phyloP scores from a whole-genome alignment of 169 alveolate species.

The Eimeria sp. region DNA sequence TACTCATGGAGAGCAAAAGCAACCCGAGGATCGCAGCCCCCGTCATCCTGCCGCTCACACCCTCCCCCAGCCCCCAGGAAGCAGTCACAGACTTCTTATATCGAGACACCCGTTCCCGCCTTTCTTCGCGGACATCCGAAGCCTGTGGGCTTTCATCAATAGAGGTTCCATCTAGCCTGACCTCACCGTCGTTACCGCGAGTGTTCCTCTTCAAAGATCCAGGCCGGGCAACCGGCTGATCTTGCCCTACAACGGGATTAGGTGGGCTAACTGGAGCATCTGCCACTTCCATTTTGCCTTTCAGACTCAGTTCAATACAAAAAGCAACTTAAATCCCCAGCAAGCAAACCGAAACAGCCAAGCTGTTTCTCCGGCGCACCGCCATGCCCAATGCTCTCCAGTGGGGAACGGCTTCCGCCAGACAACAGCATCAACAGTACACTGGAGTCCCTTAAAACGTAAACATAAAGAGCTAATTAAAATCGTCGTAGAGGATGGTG shows the following conservation, averaged over 20 bases:
- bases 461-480: neutral
- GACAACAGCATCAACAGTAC: neutral
- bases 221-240: neutral
- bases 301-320: neutral
- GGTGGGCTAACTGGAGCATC: neutral
- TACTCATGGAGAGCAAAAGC: neutral
- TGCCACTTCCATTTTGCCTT: constrained; percentile 12
- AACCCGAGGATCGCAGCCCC: neutral
- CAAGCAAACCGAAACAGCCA: neutral
- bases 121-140: neutral
- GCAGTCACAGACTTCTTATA: constrained; percentile 8
- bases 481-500: neutral
- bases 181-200: neutral
- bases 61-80: constrained; percentile 41
- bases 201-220: neutral
- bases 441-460: neutral
- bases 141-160: neutral
- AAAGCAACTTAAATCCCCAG: neutral
- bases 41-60: constrained; percentile 13
- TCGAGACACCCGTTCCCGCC: neutral
- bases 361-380: neutral
- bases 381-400: neutral
- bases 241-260: neutral
- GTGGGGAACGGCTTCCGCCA: constrained; percentile 29
- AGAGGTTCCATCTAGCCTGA: neutral